A percentile compares a stretch with the other conserved stretches of the same genome.
Conservation (phyloP, 345 rosid genomes). For the Ceriops decandra region DNA sequence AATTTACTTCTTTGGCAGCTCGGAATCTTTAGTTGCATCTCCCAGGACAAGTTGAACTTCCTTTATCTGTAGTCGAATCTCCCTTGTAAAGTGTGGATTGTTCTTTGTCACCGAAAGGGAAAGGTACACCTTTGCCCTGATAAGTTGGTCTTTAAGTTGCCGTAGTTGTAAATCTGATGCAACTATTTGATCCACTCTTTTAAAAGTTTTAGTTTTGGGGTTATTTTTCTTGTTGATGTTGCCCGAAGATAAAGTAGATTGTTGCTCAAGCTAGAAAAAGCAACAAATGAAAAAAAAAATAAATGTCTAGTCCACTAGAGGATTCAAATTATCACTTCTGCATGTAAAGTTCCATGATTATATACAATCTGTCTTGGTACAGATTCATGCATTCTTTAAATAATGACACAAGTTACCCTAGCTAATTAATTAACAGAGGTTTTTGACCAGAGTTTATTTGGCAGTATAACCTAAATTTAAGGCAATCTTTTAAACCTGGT, state of each 20-base stretch:
- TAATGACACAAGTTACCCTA: too few species aligned
- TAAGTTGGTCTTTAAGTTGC: conserved; percentile 85
- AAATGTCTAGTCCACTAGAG: not conserved
- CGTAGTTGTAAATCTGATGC: conserved; percentile 59
- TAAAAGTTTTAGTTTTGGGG: conserved; percentile 25
- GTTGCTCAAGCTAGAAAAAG: conserved; percentile 27
- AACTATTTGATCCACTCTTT: conserved; percentile 33
- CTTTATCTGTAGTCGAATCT: conserved; percentile 73
- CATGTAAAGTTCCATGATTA: too few species aligned
- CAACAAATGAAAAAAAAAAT: not conserved
- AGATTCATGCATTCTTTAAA: too few species aligned
- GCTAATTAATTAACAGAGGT: too few species aligned
- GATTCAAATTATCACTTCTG: not conserved
- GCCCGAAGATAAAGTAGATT: conserved; percentile 29
- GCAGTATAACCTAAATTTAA: too few species aligned
- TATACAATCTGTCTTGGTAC: too few species aligned
- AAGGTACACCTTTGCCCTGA: conserved; percentile 86
- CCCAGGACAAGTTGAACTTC: conserved; percentile 73
- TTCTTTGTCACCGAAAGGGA: conserved; percentile 71
- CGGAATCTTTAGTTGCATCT: conserved; percentile 75
- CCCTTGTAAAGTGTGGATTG: conserved; percentile 66
- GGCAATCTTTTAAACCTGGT: too few species aligned
- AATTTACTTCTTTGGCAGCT: conserved; percentile 72
- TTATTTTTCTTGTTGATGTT: conserved; percentile 32
- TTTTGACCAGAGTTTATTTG: too few species aligned